These are phyloP conservation scores for Nannizzia gypsea DNA, from an alignment of 2,329 filamentous ascomycete genomes.

Conservation along the genomic window DNA sequence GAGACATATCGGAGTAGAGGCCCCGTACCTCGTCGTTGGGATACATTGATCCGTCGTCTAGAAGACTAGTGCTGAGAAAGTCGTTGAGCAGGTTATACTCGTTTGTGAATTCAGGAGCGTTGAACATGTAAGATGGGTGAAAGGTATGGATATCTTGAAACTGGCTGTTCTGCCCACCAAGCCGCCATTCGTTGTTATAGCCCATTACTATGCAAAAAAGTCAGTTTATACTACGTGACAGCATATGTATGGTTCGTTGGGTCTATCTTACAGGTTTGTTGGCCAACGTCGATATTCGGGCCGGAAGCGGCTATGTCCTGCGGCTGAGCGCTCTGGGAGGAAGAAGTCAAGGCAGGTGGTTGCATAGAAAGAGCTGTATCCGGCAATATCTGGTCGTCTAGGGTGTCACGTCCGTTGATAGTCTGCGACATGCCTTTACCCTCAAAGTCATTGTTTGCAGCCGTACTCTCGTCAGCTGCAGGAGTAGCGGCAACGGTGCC, in stretches of 20 bases:
- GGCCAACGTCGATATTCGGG: conserved; percentile 52
- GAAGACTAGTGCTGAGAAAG: conserved; percentile 80
- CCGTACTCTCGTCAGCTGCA: conserved; percentile 46
- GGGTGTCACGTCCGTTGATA: conserved; percentile 48
- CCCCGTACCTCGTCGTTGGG: conserved; percentile 54
- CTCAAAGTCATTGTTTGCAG: conserved; percentile 33
- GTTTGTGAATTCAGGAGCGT: conserved; percentile 83
- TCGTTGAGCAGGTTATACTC: conserved; percentile 96
- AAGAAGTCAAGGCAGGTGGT: conserved; percentile 30
- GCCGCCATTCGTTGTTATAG: conserved; percentile 63
- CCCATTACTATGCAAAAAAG: conserved; percentile 51
- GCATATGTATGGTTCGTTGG: conserved; percentile 9
- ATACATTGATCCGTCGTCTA: conserved; percentile 68
- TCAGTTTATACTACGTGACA: conserved; percentile 14
- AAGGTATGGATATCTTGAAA: conserved; percentile 92
- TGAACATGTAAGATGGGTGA: conserved; percentile 91
- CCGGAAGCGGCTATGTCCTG: conserved; percentile 54
- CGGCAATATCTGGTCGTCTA: conserved; percentile 32
- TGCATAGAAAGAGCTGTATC: conserved; percentile 38
- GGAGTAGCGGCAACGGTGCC: conserved; percentile 44
- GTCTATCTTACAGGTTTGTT: conserved; percentile 59
- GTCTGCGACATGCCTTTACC: conserved; percentile 38
- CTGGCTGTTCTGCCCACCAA: conserved; percentile 57
- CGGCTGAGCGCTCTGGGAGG: conserved; percentile 54
- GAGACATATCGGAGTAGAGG: conserved; percentile 48